phyloP scores from a whole-genome alignment of 202 grass and related monocot species.

The Cymbopogon flexuosus region DNA sequence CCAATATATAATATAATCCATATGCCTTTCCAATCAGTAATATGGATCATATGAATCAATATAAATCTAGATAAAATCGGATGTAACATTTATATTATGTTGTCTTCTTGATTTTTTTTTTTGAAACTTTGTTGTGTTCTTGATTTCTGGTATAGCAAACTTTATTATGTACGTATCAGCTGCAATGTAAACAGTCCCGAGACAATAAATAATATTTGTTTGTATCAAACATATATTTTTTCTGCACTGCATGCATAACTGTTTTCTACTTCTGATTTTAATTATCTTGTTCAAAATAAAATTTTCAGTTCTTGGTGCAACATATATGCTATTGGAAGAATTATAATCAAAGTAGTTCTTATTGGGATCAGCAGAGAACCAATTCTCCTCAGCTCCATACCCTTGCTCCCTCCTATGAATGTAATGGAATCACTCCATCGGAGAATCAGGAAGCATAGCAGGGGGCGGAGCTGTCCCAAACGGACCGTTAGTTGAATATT shows the following conservation, averaged over 20 bases:
- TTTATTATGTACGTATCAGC: neutral
- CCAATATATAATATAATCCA: slow-evolving; percentile 12
- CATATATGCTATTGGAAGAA: neutral
- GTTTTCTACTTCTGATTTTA: neutral
- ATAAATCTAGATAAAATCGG: slow-evolving; percentile 12
- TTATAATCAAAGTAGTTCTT: neutral
- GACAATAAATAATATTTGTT: neutral
- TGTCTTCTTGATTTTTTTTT: no score
- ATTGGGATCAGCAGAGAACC: no score
- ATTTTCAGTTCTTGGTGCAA: neutral
- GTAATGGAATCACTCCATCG: no score
- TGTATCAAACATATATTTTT: neutral
- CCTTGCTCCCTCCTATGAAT: no score
- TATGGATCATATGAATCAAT: slow-evolving; percentile 32
- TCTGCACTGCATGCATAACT: neutral
- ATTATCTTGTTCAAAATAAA: neutral
- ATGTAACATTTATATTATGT: slow-evolving; percentile 26
- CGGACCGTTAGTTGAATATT: neutral
- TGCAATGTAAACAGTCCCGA: neutral
- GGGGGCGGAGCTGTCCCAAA: no score
- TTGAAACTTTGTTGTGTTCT: neutral
- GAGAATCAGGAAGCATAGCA: no score
- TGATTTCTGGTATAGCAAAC: slow-evolving; percentile 1
- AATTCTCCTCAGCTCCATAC: no score
- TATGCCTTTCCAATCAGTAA: slow-evolving; percentile 6